phyloP scores from a whole-genome alignment of 148 eudicot genomes.

The Cornus suecica region DNA sequence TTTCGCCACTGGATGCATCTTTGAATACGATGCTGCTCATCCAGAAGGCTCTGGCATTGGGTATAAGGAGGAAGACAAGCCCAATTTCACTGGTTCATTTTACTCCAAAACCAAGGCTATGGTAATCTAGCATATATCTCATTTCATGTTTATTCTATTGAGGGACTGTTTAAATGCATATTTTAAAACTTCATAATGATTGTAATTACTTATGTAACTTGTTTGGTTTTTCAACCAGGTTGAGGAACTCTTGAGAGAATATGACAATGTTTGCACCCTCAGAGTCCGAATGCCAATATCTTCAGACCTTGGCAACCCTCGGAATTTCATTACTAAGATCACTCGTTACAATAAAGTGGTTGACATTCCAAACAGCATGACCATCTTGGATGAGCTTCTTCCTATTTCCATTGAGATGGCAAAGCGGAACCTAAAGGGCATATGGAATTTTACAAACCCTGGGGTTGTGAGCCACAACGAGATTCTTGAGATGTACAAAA shows the following conservation, averaged over 20 bases:
- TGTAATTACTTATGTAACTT: neutral
- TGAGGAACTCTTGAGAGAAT: constrained; percentile 60
- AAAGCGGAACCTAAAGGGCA: constrained; percentile 52
- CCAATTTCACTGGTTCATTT: constrained; percentile 66
- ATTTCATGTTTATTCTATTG: neutral
- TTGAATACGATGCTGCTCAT: constrained; percentile 59
- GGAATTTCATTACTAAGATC: constrained; percentile 60
- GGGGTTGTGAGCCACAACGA: constrained; percentile 61
- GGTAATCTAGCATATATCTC: constrained; percentile 32
- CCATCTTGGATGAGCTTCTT: constrained; percentile 61
- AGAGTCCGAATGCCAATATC: constrained; percentile 91
- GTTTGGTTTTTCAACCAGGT: constrained; percentile 22
- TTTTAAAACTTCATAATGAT: too few species aligned
- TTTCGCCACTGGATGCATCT: constrained; percentile 75
- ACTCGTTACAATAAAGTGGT: constrained; percentile 49
- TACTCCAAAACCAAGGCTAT: constrained; percentile 80
- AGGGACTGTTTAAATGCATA: neutral
- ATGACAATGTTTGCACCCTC: constrained; percentile 82
- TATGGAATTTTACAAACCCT: constrained; percentile 58
- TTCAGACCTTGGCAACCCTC: constrained; percentile 58
- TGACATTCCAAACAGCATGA: constrained; percentile 62
- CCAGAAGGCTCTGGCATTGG: constrained; percentile 68
- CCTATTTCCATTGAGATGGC: constrained; percentile 64
- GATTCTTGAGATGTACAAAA: constrained; percentile 50
- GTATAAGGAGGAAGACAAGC: constrained; percentile 69